These are phyloP conservation scores for Curvularia sp. DNA, from an alignment of 2,329 filamentous ascomycete genomes.

Conservation along the genomic window DNA sequence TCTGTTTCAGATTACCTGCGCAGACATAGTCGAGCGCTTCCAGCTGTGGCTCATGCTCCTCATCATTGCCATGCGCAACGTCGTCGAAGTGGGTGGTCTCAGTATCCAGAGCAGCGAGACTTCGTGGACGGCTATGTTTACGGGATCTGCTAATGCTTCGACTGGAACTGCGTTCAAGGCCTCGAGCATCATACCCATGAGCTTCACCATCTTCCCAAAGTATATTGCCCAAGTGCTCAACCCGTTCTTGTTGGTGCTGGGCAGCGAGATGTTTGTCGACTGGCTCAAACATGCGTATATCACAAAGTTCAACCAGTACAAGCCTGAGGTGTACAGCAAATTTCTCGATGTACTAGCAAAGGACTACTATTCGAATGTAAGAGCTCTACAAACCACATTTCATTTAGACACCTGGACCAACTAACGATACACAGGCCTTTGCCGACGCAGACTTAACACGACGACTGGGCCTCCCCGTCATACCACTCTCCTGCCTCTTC, in stretches of 20 bases:
- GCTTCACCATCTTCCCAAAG: constrained; percentile 86
- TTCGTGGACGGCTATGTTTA: constrained; percentile 42
- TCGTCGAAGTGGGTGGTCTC: constrained; percentile 91
- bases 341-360: constrained; percentile 95
- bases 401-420: not conserved
- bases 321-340: constrained; percentile 84
- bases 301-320: constrained; percentile 97
- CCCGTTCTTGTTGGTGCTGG: constrained; percentile 91
- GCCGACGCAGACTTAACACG: constrained; percentile 88
- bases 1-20: constrained; percentile 93
- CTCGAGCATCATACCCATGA: constrained; percentile 81
- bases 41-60: constrained; percentile 97
- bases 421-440: constrained; percentile 69
- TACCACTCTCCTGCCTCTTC: constrained; percentile 92
- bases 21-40: constrained; percentile 95
- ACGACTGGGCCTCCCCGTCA: constrained; percentile 85
- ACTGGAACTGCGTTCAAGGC: constrained; percentile 61
- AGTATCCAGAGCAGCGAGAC: constrained; percentile 57
- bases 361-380: constrained; percentile 93
- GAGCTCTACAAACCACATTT: constrained; percentile 30
- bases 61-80: constrained; percentile 94
- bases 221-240: constrained; percentile 90
- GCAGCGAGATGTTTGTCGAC: constrained; percentile 96
- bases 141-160: constrained; percentile 56
- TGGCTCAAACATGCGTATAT: constrained; percentile 98